These are phyloP conservation scores for Nigrospora oryzae DNA, from an alignment of 2,329 filamentous ascomycete genomes.

Conservation along the genomic window DNA sequence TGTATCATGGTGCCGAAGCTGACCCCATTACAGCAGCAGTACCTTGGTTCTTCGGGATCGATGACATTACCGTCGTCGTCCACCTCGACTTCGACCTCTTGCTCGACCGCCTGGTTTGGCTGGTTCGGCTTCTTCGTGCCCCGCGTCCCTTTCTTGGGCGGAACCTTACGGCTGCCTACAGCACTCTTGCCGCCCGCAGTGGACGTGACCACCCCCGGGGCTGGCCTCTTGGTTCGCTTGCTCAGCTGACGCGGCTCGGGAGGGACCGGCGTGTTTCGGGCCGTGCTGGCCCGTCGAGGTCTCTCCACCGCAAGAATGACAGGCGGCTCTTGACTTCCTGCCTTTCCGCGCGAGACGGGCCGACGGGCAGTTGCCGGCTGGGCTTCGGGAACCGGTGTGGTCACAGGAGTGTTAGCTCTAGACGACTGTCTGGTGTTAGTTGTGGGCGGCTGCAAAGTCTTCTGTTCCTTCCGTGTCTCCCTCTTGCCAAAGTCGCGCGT, in stretches of 20 bases:
- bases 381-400: slow-evolving; percentile 29
- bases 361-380: slow-evolving; percentile 26
- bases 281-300: slow-evolving; percentile 46
- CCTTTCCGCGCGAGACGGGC: slow-evolving; percentile 44
- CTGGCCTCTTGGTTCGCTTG: slow-evolving; percentile 60
- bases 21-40: slow-evolving; percentile 72
- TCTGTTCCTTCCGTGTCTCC: slow-evolving; percentile 37
- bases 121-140: slow-evolving; percentile 32
- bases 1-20: slow-evolving; percentile 79
- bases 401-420: slow-evolving; percentile 17
- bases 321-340: slow-evolving; percentile 41
- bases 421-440: slow-evolving; percentile 19
- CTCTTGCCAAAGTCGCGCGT: slow-evolving; percentile 26
- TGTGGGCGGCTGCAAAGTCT: slow-evolving; percentile 20
- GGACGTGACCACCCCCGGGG: slow-evolving; percentile 62
- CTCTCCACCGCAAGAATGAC: slow-evolving; percentile 41
- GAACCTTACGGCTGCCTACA: slow-evolving; percentile 63
- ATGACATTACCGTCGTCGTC: slow-evolving; percentile 63
- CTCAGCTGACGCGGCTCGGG: slow-evolving; percentile 29
- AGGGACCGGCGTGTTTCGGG: slow-evolving; percentile 48
- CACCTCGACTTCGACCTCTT: slow-evolving; percentile 47
- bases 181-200: slow-evolving; percentile 55
- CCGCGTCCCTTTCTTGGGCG: slow-evolving; percentile 56
- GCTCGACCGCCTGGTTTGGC: slow-evolving; percentile 29
- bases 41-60: slow-evolving; percentile 66